Conservation (phyloP, 2,329 filamentous ascomycete genomes). For the Allantophomopsis cytisporea region DNA sequence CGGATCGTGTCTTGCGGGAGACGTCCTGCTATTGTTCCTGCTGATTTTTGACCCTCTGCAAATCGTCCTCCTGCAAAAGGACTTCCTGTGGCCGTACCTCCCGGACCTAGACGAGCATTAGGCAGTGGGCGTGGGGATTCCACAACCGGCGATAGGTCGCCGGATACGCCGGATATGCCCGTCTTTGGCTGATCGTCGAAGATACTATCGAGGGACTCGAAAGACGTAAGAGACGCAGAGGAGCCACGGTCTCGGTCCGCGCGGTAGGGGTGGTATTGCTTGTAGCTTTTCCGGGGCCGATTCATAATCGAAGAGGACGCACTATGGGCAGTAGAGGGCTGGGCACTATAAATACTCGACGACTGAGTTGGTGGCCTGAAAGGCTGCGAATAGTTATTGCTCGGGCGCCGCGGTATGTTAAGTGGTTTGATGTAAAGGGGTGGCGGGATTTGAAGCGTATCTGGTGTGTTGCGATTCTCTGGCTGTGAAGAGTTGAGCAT, state of each 20-base stretch:
- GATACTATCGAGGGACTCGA: background rate
- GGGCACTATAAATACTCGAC: constrained; percentile 1
- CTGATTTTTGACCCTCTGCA: no score
- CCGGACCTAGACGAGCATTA: no score
- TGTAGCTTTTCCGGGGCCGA: background rate
- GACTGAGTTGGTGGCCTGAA: background rate
- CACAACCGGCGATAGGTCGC: constrained; percentile 15
- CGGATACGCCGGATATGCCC: constrained; percentile 1
- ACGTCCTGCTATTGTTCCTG: background rate
- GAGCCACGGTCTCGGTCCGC: background rate
- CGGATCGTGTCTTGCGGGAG: constrained; percentile 6
- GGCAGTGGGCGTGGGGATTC: constrained; percentile 15
- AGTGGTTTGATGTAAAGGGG: background rate
- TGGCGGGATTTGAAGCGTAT: background rate
- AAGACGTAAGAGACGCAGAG: background rate
- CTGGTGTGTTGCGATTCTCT: background rate
- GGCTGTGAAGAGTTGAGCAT: background rate
- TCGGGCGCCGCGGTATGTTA: background rate
- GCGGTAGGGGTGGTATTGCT: background rate
- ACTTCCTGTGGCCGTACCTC: constrained; percentile 15
- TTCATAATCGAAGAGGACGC: background rate
- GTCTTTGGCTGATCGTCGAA: background rate
- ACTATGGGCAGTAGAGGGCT: background rate
- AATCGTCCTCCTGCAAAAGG: background rate
- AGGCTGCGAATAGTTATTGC: background rate